Percentiles rank a stretch among this genome's conserved stretches.
These are phyloP conservation scores for Lactifluus echinatus DNA, from an alignment of 768 basidiomycete genomes.

Conservation along the genomic window DNA sequence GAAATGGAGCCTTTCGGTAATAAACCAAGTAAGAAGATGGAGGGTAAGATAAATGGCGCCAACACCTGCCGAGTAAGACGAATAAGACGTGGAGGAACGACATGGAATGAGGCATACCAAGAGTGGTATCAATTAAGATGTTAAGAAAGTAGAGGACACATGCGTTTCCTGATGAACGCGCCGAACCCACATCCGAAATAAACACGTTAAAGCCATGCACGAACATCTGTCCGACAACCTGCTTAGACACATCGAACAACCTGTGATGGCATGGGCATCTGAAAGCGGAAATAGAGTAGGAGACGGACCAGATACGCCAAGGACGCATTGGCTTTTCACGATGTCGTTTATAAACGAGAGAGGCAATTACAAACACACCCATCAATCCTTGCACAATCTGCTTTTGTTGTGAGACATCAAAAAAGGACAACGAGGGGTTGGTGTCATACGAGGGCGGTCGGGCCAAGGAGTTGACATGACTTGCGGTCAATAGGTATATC, in stretches of 20 bases:
- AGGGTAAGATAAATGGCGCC: constrained; percentile 70
- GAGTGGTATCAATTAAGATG: constrained; percentile 83
- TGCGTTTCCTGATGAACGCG: constrained; percentile 66
- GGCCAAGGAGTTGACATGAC: constrained; percentile 39
- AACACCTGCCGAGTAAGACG: constrained; percentile 48
- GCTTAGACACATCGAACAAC: constrained; percentile 91
- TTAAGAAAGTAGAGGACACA: constrained; percentile 92
- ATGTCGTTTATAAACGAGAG: constrained; percentile 82
- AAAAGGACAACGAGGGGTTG: background rate
- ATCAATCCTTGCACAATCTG: constrained; percentile 79
- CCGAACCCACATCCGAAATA: constrained; percentile 68
- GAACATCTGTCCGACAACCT: constrained; percentile 78
- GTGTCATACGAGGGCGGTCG: constrained; percentile 36
- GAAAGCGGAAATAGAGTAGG: background rate
- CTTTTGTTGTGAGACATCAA: constrained; percentile 4
- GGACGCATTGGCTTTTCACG: constrained; percentile 77
- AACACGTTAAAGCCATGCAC: constrained; percentile 74
- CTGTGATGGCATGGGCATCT: constrained; percentile 31
- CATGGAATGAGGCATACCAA: constrained; percentile 45
- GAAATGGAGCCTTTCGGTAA: constrained; percentile 53
- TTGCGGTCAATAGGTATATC: constrained; percentile 35
- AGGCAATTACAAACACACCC: constrained; percentile 85
- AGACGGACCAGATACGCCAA: constrained; percentile 83
- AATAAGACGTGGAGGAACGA: background rate
- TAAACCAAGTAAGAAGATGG: constrained; percentile 50